Base-by-base conservation (phyloP, 2,329 filamentous ascomycete genomes). In the Teratosphaeriaceae sp. region DNA sequence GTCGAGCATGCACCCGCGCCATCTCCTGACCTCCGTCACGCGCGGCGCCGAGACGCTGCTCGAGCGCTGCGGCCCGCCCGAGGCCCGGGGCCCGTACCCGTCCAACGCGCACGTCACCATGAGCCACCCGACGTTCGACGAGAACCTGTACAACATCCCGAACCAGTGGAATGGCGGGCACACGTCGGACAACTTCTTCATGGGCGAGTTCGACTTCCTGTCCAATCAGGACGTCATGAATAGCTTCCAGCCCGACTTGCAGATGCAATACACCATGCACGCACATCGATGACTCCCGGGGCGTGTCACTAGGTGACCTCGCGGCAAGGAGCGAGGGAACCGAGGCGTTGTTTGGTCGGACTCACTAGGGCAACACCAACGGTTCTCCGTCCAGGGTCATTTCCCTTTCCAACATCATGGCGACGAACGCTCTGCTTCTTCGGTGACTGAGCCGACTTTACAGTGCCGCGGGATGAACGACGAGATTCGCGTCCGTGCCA, bases 151-250 rank as follows among this genome's bases (percentile, higher is more conserved):
- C 38, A 52, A 58, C 26, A 53, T 57, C 46, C 48, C 53, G 22
- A 46, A 30, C 2, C 43, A 50, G 22, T 53, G 55, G 50, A 47
- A 53, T 40, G 54, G 51, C 11, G 38, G 44, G 12, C n/a, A n/a
- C n/a, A 42, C 48, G 3, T 49, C 53, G 20, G 56, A 58, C 38
- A 56, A 58, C 34, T 58, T 58, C 46, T 55, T 51, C 41, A 58
- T 59, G 52, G 55, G 52, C 18, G 56, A 59, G n/a, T 54, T 58
- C 30, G 56, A 58, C 40, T 59, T 59, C 29, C 31, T 59, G 29
- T 56, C 54, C 11, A 55, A 48, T 38, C 54, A 54, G 33, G 50
- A 53, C 24, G 44, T 45, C 15, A 48, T 52, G 52, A 54, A 51
- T 21, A 48, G 34, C n/a, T 53, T 51, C 43, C 54, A 53, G 42